Evolutionary conservation across 148 eudicot species (phyloP).

Genomic region (Rhododendron griersonianum): DNA sequence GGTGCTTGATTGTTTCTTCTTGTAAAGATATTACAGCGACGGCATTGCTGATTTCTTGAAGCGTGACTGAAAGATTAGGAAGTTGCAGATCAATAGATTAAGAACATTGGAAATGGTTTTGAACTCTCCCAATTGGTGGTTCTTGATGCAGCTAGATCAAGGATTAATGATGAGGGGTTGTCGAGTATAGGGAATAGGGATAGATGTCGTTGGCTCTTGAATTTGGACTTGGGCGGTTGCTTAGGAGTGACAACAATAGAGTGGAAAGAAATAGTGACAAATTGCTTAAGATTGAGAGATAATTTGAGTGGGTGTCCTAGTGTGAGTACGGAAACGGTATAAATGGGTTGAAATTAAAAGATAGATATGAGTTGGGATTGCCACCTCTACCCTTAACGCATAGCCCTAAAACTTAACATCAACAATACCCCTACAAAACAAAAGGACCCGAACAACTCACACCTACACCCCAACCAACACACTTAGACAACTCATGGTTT

Average conservation of each 20-base stretch:
- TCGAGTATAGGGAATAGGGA: constrained; percentile 35
- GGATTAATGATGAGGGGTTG: constrained; percentile 47
- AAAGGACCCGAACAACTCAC: no score
- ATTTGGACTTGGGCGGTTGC: constrained; percentile 51
- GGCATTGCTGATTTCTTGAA: constrained; percentile 46
- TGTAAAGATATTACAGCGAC: constrained; percentile 36
- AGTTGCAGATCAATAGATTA: constrained; percentile 42
- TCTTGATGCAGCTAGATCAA: constrained; percentile 41
- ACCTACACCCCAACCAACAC: no score
- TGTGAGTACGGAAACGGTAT: constrained; percentile 3
- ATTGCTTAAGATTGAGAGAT: constrained; percentile 49
- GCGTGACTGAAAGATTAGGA: constrained; percentile 29
- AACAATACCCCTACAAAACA: no score
- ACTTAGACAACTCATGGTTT: no score
- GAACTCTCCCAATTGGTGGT: constrained; percentile 39
- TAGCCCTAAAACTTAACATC: no score
- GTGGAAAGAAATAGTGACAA: constrained; percentile 8
- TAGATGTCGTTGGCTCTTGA: constrained; percentile 42
- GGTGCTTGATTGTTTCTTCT: constrained; percentile 38
- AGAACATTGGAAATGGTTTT: constrained; percentile 38
- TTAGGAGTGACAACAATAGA: constrained; percentile 32
- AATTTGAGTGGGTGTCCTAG: constrained; percentile 41
- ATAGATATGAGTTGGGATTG: no score
- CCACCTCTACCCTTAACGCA: no score
- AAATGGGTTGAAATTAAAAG: no score